Evolutionary conservation across 2,329 filamentous ascomycete species (phyloP).

Genomic region (Mollisia scopiformis): DNA sequence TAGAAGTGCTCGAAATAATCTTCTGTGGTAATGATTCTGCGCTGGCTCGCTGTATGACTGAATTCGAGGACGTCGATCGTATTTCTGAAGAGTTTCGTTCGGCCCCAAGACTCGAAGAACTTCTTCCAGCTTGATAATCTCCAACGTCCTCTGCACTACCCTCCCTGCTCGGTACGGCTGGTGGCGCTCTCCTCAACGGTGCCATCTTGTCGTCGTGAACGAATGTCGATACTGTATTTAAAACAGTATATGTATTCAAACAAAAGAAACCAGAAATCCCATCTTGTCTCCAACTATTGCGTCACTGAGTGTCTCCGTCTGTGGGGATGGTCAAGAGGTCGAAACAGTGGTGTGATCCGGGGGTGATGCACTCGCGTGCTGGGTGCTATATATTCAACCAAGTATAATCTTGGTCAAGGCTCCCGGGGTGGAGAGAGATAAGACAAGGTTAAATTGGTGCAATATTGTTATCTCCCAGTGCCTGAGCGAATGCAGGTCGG

Average conservation of each 20-base stretch:
- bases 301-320: too few species aligned
- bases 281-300: too few species aligned
- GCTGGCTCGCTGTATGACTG: conserved; percentile 6
- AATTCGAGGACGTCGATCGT: not conserved
- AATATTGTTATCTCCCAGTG: not conserved
- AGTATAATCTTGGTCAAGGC: not conserved
- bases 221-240: not conserved
- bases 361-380: not conserved
- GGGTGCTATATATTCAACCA: not conserved
- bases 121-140: conserved; percentile 17
- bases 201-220: conserved; percentile 14
- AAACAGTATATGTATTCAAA: not conserved
- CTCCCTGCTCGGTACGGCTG: conserved; percentile 1
- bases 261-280: not conserved
- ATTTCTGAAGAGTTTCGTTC: conserved; percentile 16
- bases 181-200: conserved; percentile 11
- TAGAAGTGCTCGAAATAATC: conserved; percentile 10
- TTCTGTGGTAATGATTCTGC: conserved; percentile 2
- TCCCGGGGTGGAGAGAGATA: not conserved
- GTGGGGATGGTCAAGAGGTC: not conserved
- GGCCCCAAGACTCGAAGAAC: conserved; percentile 6
- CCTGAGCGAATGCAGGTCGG: not conserved
- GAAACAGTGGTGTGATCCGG: conserved; percentile 1
- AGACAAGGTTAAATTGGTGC: not conserved
- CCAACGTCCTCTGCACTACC: conserved; percentile 5